Percentiles rank a stretch among this genome's conserved stretches.
phyloP scores from a whole-genome alignment of 768 basidiomycete genomes.

The Hypsizygus marmoreus region DNA sequence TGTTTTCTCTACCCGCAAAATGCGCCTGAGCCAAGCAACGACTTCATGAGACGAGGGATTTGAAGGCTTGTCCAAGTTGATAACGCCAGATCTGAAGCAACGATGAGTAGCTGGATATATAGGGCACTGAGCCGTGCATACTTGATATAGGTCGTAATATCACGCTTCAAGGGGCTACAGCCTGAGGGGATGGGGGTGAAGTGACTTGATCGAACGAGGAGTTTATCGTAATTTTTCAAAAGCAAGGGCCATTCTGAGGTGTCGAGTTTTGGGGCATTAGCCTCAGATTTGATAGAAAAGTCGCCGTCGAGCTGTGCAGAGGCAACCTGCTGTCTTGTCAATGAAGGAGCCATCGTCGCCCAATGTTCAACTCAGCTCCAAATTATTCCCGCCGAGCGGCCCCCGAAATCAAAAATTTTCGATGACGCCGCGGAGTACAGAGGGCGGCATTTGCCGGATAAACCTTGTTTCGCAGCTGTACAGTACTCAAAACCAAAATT shows the following conservation, averaged over 20 bases:
- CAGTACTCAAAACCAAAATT: constrained; percentile 40
- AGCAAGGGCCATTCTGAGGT: constrained; percentile 98
- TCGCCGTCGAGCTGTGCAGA: constrained; percentile 75
- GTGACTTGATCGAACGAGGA: constrained; percentile 91
- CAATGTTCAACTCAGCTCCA: background rate
- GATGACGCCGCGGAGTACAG: constrained; percentile 14
- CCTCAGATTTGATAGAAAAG: constrained; percentile 82
- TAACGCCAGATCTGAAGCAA: constrained; percentile 85
- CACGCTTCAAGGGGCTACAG: constrained; percentile 92
- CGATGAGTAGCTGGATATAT: constrained; percentile 1
- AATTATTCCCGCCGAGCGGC: too few species aligned
- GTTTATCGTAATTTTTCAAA: constrained; percentile 98
- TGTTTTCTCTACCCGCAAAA: constrained; percentile 95
- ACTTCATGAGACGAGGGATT: constrained; percentile 99
- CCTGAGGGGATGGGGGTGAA: constrained; percentile 97
- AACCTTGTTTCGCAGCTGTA: constrained; percentile 51
- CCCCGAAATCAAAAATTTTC: constrained; percentile 12
- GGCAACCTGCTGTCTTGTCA: constrained; percentile 70
- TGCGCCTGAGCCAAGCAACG: constrained; percentile 98
- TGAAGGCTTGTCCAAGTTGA: constrained; percentile 99
- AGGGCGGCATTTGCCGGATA: constrained; percentile 17
- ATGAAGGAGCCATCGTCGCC: constrained; percentile 40
- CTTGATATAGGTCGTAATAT: constrained; percentile 91
- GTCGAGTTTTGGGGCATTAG: constrained; percentile 73
- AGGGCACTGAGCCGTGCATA: constrained; percentile 30